Percentiles rank a stretch among this genome's conserved stretches.
Conservation (phyloP, 345 rosid genomes). For the Aurinia saxatilis region DNA sequence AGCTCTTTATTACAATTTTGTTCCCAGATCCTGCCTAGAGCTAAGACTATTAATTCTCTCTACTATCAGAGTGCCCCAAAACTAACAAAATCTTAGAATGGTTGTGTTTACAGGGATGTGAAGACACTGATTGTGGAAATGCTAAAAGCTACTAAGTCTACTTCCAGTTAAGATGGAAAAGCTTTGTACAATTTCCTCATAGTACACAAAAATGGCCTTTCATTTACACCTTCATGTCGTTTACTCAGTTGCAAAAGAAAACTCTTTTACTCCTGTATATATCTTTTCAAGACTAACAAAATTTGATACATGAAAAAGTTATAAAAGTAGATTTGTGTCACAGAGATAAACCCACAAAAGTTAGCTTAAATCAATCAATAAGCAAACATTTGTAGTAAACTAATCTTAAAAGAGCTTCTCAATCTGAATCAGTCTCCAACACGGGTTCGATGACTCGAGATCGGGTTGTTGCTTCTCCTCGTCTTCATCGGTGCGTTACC, state of each 20-base stretch:
- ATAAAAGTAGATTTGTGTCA: too few species aligned
- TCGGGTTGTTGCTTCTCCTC: too few species aligned
- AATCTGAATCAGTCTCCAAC: too few species aligned
- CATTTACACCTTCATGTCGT: too few species aligned
- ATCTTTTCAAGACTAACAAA: conserved; percentile 2
- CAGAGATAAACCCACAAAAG: too few species aligned
- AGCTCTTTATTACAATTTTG: not conserved
- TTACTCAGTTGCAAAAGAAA: not conserved
- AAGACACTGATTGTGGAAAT: conserved; percentile 82
- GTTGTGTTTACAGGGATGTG: conserved; percentile 61
- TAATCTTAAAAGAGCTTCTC: too few species aligned
- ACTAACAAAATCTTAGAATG: conserved; percentile 2
- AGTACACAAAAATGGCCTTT: not conserved
- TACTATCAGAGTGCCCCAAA: not conserved
- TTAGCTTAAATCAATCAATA: too few species aligned
- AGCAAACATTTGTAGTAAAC: too few species aligned
- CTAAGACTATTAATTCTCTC: not conserved
- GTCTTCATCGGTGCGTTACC: too few species aligned
- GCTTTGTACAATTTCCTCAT: not conserved
- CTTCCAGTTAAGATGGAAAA: conserved; percentile 26
- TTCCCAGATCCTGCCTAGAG: not conserved
- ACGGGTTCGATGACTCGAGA: too few species aligned
- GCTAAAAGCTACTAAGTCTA: conserved; percentile 68
- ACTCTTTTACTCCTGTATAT: conserved; percentile 3
- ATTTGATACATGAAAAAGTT: not conserved